These are phyloP conservation scores for Viola odorata DNA, from an alignment of 345 rosid genomes.

Conservation along the genomic window DNA sequence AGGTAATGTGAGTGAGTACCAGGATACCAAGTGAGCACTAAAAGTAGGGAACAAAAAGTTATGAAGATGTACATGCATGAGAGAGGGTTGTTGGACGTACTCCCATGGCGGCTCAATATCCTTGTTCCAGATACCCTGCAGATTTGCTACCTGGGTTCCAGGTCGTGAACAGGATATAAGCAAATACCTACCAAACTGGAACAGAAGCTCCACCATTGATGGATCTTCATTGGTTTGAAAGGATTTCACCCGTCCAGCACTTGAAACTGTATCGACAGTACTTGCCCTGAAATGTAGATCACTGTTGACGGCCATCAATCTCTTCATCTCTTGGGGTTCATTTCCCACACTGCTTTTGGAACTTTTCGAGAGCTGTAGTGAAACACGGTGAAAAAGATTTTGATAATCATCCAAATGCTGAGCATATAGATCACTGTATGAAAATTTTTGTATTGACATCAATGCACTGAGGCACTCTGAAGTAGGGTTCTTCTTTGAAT, in stretches of 20 bases:
- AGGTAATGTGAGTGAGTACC: background rate
- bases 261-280: slow-evolving; percentile 30
- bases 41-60: slow-evolving; percentile 8
- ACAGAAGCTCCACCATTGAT: slow-evolving; percentile 67
- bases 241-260: slow-evolving; percentile 68
- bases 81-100: slow-evolving; percentile 38
- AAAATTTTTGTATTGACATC: slow-evolving; percentile 35
- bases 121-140: slow-evolving; percentile 93
- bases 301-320: slow-evolving; percentile 10
- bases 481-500: slow-evolving; percentile 60
- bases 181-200: slow-evolving; percentile 82
- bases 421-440: slow-evolving; percentile 58
- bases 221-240: slow-evolving; percentile 82
- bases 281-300: slow-evolving; percentile 16
- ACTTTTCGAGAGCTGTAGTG: slow-evolving; percentile 53
- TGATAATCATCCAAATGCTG: slow-evolving; percentile 73
- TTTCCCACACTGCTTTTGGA: slow-evolving; percentile 22
- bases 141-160: slow-evolving; percentile 87
- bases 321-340: slow-evolving; percentile 8
- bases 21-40: background rate
- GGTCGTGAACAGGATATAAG: slow-evolving; percentile 87
- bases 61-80: background rate
- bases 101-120: slow-evolving; percentile 82
- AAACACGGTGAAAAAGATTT: slow-evolving; percentile 67
- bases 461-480: slow-evolving; percentile 40